phyloP scores from a whole-genome alignment of 371 early-diverging fungal species.

The Mortierella sp. region DNA sequence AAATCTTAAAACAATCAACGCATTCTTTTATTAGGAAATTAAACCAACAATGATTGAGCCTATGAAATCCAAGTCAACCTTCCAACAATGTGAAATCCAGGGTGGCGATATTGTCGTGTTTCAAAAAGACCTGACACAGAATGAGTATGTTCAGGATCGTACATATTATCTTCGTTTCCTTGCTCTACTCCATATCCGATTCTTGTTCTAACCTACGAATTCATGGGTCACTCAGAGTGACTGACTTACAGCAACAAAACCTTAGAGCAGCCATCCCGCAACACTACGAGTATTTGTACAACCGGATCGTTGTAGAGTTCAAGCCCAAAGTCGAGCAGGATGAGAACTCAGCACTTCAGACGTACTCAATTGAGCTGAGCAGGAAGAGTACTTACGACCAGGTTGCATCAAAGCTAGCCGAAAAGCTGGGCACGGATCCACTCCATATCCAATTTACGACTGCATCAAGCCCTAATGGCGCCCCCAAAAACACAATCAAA shows the following conservation, averaged over 20 bases:
- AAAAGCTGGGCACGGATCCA: conserved; percentile 70
- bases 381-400: conserved; percentile 76
- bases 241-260: conserved; percentile 36
- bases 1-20: neutral
- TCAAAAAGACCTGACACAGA: conserved; percentile 68
- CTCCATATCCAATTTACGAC: conserved; percentile 75
- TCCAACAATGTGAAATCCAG: conserved; percentile 83
- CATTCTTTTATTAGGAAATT: conserved; percentile 71
- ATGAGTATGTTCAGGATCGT: conserved; percentile 60
- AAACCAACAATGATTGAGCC: conserved; percentile 91
- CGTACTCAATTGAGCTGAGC: conserved; percentile 64
- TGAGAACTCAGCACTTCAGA: conserved; percentile 11
- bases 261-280: conserved; percentile 66
- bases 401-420: conserved; percentile 67
- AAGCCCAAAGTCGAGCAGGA: conserved; percentile 66
- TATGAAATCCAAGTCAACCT: conserved; percentile 74
- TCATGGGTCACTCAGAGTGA: conserved; percentile 4
- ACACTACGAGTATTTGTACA: conserved; percentile 80
- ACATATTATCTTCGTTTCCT: neutral
- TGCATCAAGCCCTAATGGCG: conserved; percentile 53
- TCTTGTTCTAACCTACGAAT: neutral
- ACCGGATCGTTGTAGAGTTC: conserved; percentile 78
- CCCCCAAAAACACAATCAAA: conserved; percentile 61
- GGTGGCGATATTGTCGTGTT: conserved; percentile 94
- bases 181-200: neutral